These are phyloP conservation scores for Vinca major DNA, from an alignment of 305 asterid genomes.

Conservation along the genomic window DNA sequence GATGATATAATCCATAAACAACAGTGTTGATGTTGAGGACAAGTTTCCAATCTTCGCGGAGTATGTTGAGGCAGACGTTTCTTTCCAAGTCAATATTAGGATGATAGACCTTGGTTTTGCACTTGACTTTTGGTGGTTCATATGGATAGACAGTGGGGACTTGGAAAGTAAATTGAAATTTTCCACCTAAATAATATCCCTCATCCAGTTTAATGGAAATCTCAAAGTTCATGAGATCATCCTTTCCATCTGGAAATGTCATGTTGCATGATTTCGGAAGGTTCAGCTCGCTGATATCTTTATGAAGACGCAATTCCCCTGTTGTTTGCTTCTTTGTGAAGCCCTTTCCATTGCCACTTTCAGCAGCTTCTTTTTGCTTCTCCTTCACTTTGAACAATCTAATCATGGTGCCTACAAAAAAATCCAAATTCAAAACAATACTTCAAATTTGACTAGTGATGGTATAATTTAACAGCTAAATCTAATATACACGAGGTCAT, in stretches of 20 bases:
- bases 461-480: background rate
- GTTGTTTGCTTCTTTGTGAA: slow-evolving; percentile 90
- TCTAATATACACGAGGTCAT: background rate
- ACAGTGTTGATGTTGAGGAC: slow-evolving; percentile 33
- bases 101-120: slow-evolving; percentile 80
- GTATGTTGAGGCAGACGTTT: slow-evolving; percentile 34
- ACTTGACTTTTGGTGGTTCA: slow-evolving; percentile 94
- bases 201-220: slow-evolving; percentile 27
- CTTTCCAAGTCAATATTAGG: slow-evolving; percentile 38
- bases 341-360: slow-evolving; percentile 70
- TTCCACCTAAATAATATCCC: slow-evolving; percentile 44
- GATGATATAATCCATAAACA: slow-evolving; percentile 29
- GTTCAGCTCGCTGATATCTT: slow-evolving; percentile 41
- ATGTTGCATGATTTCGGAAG: slow-evolving; percentile 29
- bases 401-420: slow-evolving; percentile 25
- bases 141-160: slow-evolving; percentile 88
- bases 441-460: background rate
- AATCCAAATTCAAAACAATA: background rate
- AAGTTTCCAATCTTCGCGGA: slow-evolving; percentile 39
- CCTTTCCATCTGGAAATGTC: slow-evolving; percentile 29
- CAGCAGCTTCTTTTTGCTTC: slow-evolving; percentile 76
- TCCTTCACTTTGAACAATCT: slow-evolving; percentile 30
- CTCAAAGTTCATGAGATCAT: slow-evolving; percentile 33
- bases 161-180: slow-evolving; percentile 70
- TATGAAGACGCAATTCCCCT: slow-evolving; percentile 95